Base-by-base conservation (phyloP, 495 filamentous ascomycete species). In the Sabuloglossum arenarium region DNA sequence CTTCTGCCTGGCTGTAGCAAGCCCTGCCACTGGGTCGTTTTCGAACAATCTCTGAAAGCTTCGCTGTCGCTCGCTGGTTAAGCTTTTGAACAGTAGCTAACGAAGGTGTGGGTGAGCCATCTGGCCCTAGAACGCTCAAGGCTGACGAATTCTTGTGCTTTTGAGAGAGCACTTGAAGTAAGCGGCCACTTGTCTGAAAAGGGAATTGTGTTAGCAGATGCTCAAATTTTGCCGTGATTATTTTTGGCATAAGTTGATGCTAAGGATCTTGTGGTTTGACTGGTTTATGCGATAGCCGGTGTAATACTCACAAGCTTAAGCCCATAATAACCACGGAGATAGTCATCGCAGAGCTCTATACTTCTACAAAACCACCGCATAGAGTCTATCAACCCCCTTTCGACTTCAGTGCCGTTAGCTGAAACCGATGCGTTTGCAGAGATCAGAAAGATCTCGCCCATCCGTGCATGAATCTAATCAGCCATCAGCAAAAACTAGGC, bases 301-400 rank as follows among this genome's bases (percentile, higher is more conserved):
- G 49, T 43, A 58, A n/a, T 54, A 63, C 79, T 58, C 67, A 93
- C 86, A 67, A 93, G 62, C 63, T 84, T 85, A 56, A 98, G 71
- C 24, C 91, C 91, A 67, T 96, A 97, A 63, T 85, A 89, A 1
- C 90, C 91, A 56, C 91, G 79, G 56, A 97, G 66, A 67, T 96
- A 97, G 64, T 85, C 82, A 56, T 93, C 84, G 65, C 89, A 96
- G 29, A 98, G 77, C 70, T 98, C 91, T 57, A 97, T 78, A 62
- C 87, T 91, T 59, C 91, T 75, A 59, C 85, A 84, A 64, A 91
- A 97, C 59, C 88, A 76, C 58, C 85, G 81, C 53, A 94, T 69
- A 6, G 88, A 81, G 62, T 86, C 85, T 24, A 73, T 65, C 58
- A 89, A 70, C 52, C 73, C 69, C 59, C 77, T 76, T 42, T 69